Conservation (phyloP, 2,329 filamentous ascomycete species). For the Ascochyta rabiei region DNA sequence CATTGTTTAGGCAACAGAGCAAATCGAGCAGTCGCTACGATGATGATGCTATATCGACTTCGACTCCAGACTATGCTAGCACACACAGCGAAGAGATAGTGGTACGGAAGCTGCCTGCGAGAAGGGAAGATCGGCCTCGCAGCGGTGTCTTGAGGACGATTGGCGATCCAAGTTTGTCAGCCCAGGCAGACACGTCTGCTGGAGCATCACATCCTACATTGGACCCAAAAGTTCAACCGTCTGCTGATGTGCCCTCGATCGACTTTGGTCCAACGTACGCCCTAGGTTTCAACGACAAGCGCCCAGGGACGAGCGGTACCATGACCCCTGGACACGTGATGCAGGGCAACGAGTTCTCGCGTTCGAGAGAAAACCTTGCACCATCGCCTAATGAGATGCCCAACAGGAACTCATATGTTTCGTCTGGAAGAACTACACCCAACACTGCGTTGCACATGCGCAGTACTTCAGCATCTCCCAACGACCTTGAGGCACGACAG, state of each 20-base stretch:
- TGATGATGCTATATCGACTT: conserved; percentile 66
- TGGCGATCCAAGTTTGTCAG: conserved; percentile 59
- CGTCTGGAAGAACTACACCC: conserved; percentile 42
- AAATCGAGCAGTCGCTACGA: conserved; percentile 64
- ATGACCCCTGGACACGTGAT: conserved; percentile 47
- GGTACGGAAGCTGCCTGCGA: conserved; percentile 49
- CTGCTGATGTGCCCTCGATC: conserved; percentile 69
- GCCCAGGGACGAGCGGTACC: conserved; percentile 62
- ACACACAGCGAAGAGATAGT: conserved; percentile 52
- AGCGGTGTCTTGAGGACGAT: conserved; percentile 82
- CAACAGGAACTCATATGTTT: conserved; percentile 37
- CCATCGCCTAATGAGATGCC: conserved; percentile 34
- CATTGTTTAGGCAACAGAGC: conserved; percentile 42
- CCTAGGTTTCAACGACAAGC: conserved; percentile 62
- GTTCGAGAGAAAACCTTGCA: conserved; percentile 42
- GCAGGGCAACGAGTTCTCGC: conserved; percentile 36
- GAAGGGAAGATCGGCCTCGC: conserved; percentile 71
- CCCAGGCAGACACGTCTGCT: conserved; percentile 43
- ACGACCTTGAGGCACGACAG: conserved; percentile 64
- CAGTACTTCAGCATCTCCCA: conserved; percentile 40
- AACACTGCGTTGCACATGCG: conserved; percentile 52
- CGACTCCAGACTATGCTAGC: conserved; percentile 80
- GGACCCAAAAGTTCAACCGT: conserved; percentile 23
- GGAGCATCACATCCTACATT: conserved; percentile 8
- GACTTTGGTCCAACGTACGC: conserved; percentile 87